These are phyloP conservation scores for Poronia punctata DNA, from an alignment of 495 filamentous ascomycete genomes.

Conservation along the genomic window DNA sequence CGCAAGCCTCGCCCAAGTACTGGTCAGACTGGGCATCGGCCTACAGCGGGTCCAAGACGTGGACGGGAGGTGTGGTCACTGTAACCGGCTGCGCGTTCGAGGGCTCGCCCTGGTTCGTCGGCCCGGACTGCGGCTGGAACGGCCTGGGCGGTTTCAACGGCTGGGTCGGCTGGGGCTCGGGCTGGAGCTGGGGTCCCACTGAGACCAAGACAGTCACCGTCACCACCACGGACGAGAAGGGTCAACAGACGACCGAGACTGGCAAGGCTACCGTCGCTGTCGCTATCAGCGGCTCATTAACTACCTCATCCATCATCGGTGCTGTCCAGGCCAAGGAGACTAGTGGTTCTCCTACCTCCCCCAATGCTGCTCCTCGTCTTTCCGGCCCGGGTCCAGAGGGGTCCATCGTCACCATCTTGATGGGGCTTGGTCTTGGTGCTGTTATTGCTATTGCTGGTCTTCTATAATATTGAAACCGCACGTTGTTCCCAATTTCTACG, in stretches of 20 bases:
- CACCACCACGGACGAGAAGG: constrained; percentile 28
- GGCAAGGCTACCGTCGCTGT: constrained; percentile 33
- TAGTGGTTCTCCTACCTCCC: constrained; percentile 9
- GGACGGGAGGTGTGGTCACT: constrained; percentile 38
- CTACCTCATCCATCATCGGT: constrained; percentile 24
- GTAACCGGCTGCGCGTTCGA: constrained; percentile 41
- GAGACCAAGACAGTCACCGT: constrained; percentile 31
- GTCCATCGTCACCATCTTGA: constrained; percentile 27
- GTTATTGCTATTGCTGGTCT: constrained; percentile 34
- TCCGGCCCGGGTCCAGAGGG: constrained; percentile 16
- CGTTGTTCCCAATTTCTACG: no score
- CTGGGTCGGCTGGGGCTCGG: constrained; percentile 40
- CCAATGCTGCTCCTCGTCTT: constrained; percentile 9
- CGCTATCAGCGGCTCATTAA: constrained; percentile 33
- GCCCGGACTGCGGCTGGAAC: constrained; percentile 34
- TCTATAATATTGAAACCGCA: constrained; percentile 28
- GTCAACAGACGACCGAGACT: constrained; percentile 27
- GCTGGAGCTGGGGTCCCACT: constrained; percentile 34
- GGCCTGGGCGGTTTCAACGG: constrained; percentile 30
- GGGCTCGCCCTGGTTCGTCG: constrained; percentile 41
- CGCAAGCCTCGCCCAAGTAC: constrained; percentile 16
- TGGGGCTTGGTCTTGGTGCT: constrained; percentile 31
- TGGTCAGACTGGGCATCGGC: constrained; percentile 28
- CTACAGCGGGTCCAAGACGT: constrained; percentile 26
- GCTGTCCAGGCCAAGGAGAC: constrained; percentile 12